A percentile compares a stretch with the other conserved stretches of the same genome.
Conservation (phyloP, 2,329 filamentous ascomycete genomes). For the Sarocladium strictum region DNA sequence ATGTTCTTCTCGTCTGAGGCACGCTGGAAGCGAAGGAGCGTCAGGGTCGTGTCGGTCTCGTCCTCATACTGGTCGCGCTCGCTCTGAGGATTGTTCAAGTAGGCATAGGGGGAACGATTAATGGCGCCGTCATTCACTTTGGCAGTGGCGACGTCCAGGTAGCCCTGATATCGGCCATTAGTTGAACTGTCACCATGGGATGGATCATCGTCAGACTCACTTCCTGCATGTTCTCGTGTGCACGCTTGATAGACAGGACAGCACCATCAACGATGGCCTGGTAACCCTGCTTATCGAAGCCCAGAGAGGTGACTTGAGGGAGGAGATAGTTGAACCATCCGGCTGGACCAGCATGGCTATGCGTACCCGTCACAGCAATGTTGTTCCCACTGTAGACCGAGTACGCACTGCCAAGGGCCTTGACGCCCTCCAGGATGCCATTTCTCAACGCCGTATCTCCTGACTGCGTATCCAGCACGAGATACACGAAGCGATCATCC, state of each 20-base stretch:
- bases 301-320: slow-evolving; percentile 82
- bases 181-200: slow-evolving; percentile 12
- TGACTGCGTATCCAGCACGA: slow-evolving; percentile 80
- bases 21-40: slow-evolving; percentile 71
- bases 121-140: slow-evolving; percentile 73
- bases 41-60: slow-evolving; percentile 55
- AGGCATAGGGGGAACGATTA: slow-evolving; percentile 83
- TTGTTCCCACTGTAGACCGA: slow-evolving; percentile 72
- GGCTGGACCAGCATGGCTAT: slow-evolving; percentile 86
- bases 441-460: slow-evolving; percentile 85
- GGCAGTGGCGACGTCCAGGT: slow-evolving; percentile 63
- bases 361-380: slow-evolving; percentile 84
- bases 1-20: slow-evolving; percentile 69
- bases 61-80: slow-evolving; percentile 65
- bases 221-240: slow-evolving; percentile 54
- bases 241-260: slow-evolving; percentile 72
- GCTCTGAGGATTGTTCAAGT: slow-evolving; percentile 73
- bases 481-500: slow-evolving; percentile 72
- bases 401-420: slow-evolving; percentile 64
- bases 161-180: slow-evolving; percentile 39
- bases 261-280: slow-evolving; percentile 83
- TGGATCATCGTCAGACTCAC: slow-evolving; percentile 16
- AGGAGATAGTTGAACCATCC: slow-evolving; percentile 94
- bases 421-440: slow-evolving; percentile 75
- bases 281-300: slow-evolving; percentile 83